These are phyloP conservation scores for Sordariomycetes sp. DNA, from an alignment of 2,329 filamentous ascomycete species.

Conservation along the genomic window DNA sequence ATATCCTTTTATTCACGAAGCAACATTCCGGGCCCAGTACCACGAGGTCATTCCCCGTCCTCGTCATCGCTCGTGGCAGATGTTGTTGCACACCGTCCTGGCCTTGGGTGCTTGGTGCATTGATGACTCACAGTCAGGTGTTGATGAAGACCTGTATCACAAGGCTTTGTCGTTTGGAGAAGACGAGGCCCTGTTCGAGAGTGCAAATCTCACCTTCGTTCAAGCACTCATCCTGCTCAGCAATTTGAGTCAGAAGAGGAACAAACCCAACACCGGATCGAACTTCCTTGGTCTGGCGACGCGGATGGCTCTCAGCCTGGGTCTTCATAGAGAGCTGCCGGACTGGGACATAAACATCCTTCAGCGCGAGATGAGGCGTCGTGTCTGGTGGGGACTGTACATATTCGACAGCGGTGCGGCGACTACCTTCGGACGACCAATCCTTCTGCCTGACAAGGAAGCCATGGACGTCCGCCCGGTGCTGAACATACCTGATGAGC, in stretches of 20 bases:
- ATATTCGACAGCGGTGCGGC: conserved; percentile 35
- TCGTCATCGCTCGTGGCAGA: conserved; percentile 18
- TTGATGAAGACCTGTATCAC: conserved; percentile 19
- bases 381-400: conserved; percentile 33
- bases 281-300: conserved; percentile 36
- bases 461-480: conserved; percentile 18
- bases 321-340: conserved; percentile 32
- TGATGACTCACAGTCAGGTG: conserved; percentile 13
- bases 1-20: conserved; percentile 36
- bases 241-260: conserved; percentile 36
- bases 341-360: conserved; percentile 20
- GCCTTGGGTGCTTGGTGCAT: conserved; percentile 26
- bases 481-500: conserved; percentile 18
- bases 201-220: conserved; percentile 19
- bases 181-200: conserved; percentile 19
- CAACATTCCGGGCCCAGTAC: conserved; percentile 28
- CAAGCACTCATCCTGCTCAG: conserved; percentile 18
- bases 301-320: conserved; percentile 35
- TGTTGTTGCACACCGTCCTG: conserved; percentile 25
- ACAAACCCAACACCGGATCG: conserved; percentile 37
- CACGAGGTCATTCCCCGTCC: conserved; percentile 21
- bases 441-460: conserved; percentile 15
- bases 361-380: conserved; percentile 25
- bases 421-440: conserved; percentile 29
- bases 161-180: conserved; percentile 15